A percentile compares a stretch with the other conserved stretches of the same genome.
These are phyloP conservation scores for Chalciporus piperatus DNA, from an alignment of 768 basidiomycete genomes.

Conservation along the genomic window DNA sequence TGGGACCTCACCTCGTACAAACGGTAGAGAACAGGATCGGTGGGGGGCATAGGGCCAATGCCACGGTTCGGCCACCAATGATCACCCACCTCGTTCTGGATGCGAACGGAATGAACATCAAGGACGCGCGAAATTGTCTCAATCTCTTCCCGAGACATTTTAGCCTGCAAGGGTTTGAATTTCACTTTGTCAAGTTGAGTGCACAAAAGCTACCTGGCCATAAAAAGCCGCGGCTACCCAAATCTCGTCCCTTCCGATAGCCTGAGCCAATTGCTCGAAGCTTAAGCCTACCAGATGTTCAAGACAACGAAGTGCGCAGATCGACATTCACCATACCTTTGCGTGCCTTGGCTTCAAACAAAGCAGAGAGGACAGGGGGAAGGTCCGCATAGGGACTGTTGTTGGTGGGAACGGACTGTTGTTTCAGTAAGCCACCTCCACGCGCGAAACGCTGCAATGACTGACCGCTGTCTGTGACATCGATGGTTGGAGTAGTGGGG, in stretches of 20 bases:
- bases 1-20: constrained; percentile 61
- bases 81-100: constrained; percentile 49
- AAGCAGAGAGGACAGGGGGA: constrained; percentile 44
- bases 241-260: constrained; percentile 70
- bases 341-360: constrained; percentile 66
- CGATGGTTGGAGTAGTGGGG: constrained; percentile 1
- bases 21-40: constrained; percentile 78
- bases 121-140: constrained; percentile 48
- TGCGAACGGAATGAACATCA: constrained; percentile 38
- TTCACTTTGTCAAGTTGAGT: not conserved
- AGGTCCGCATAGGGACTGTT: constrained; percentile 48
- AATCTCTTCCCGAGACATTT: constrained; percentile 61
- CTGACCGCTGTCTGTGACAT: constrained; percentile 42
- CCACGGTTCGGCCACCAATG: constrained; percentile 76
- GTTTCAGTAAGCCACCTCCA: not conserved
- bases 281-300: constrained; percentile 46
- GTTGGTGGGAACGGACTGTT: constrained; percentile 42
- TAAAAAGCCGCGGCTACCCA: constrained; percentile 85
- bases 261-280: constrained; percentile 66
- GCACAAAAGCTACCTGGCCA: constrained; percentile 53
- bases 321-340: constrained; percentile 43
- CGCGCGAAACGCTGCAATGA: constrained; percentile 3
- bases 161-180: constrained; percentile 47
- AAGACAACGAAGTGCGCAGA: not conserved
- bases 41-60: constrained; percentile 67